Base-by-base conservation (phyloP, 2,329 filamentous ascomycete genomes). In the Helotiales sp. region DNA sequence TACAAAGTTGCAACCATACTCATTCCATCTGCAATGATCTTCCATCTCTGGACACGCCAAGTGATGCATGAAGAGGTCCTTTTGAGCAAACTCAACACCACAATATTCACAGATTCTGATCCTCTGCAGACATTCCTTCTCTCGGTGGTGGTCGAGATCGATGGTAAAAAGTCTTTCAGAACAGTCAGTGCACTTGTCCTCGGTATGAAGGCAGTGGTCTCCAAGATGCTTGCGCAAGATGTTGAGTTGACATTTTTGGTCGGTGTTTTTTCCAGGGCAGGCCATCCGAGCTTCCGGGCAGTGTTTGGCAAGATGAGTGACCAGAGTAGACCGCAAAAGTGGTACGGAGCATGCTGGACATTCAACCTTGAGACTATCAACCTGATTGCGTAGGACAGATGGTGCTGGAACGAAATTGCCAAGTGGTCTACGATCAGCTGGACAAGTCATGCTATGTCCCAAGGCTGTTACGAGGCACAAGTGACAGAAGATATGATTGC, bases 401-500 rank as follows among this genome's bases (percentile, higher is more conserved):
- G 69, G 69, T 5, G 69, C 63, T 42, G 54, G 52, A 5, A 25
- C 5, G 40, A 25, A 44, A 44, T 31, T 17, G 70, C 69, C 29
- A 78, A 62, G 1, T 74, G 72, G 13, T 76, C 6, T 76, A n/a
- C 84, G 77, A 69, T 87, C 84, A 55, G 87, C 79, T 2, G 84
- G 84, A 58, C 84, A 87, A 31, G 75, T 71, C 55, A 75, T 69
- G 52, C 74, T 76, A 31, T 75, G 67, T 52, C 72, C 70, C 53
- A 77, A 59, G 7, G 78, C 74, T 59, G 76, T 73, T 44, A 72
- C 65, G 25, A 87, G 74, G 66, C 85, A 88, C 4, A 75, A 75
- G 52, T 79, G 78, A 66, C 85, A 88, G 68, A 88, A 88, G 12
- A 83, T 85, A 69, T 88, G 85, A 57, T 86, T 82, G 71, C 85